Base-by-base conservation (phyloP, 371 early-diverging fungal genomes). In the Haplosporangium sp. region DNA sequence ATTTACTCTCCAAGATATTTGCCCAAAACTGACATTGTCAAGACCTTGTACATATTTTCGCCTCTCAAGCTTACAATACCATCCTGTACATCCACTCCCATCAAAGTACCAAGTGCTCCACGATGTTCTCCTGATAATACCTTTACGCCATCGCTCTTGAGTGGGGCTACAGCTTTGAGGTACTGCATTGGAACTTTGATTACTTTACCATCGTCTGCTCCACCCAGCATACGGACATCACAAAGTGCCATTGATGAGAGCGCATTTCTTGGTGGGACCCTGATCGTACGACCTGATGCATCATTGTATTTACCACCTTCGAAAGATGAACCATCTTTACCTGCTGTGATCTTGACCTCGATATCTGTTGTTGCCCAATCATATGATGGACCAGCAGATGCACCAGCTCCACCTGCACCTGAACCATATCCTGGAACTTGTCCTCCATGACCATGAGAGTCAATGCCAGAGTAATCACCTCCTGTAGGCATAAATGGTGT, bases 61-160 rank as follows among this genome's bases (percentile, higher is more conserved):
- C 88, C 89, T 60, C 86, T 84, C 40, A 92, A 81, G 74, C 92
- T 88, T 57, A 97, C 93, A 77, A 95, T 90, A 70, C 93, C 96
- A 67, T 94, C 94, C 70, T 91, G 85, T 8, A 91, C 93, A 85
- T 95, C 95, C 10, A 92, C 90, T 60, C 93, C 94, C 63, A 95
- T 89, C 72, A 97, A 82, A 1, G 88, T 88, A 10, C 96, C 98
- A 40, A 90, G 69, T 55, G 90, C 85, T n/a, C 94, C 95, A 44
- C 86, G 86, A 53, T 90, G 85, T 45, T 91, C 86, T 19, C 95
- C 96, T 9, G 86, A 79, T 27, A 96, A 83, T 15, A 96, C 90
- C 70, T 93, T 89, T 63, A 95, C 90, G 7, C 87, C 87, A 67
- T 96, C 95, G 72, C 90, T 92, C 85, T 95, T 96, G 64, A 88